Conservation (phyloP, 2,329 filamentous ascomycete species). For the Dactylonectria estremocensis region DNA sequence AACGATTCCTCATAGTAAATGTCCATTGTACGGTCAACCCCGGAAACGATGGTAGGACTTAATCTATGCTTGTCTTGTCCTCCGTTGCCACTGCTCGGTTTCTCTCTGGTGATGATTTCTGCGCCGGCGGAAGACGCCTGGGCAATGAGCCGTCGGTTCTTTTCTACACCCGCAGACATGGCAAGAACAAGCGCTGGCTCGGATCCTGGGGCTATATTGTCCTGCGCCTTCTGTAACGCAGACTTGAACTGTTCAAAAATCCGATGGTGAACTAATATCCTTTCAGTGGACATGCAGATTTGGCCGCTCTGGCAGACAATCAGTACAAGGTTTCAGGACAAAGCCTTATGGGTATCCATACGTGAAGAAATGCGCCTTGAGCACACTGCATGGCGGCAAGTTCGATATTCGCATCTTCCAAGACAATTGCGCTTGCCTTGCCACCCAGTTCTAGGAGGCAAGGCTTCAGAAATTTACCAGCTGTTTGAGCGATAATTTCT, state of each 20-base stretch:
- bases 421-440: slow-evolving; percentile 82
- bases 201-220: too few relatives aligned
- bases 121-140: not conserved
- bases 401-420: slow-evolving; percentile 82
- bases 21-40: not conserved
- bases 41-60: not conserved
- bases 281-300: too few relatives aligned
- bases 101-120: not conserved
- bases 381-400: slow-evolving; percentile 77
- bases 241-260: too few relatives aligned
- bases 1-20: not conserved
- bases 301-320: too few relatives aligned
- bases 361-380: slow-evolving; percentile 78
- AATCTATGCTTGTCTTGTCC: not conserved
- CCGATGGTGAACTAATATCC: too few relatives aligned
- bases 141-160: not conserved
- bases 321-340: too few relatives aligned
- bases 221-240: too few relatives aligned
- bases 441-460: slow-evolving; percentile 85
- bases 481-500: slow-evolving; percentile 76
- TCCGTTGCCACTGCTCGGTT: not conserved
- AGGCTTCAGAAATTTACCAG: slow-evolving; percentile 82
- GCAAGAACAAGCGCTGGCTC: not conserved
- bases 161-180: not conserved
- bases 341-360: not conserved